Conservation (phyloP, 495 filamentous ascomycete species). For the Amphirosellinia nigrospora region DNA sequence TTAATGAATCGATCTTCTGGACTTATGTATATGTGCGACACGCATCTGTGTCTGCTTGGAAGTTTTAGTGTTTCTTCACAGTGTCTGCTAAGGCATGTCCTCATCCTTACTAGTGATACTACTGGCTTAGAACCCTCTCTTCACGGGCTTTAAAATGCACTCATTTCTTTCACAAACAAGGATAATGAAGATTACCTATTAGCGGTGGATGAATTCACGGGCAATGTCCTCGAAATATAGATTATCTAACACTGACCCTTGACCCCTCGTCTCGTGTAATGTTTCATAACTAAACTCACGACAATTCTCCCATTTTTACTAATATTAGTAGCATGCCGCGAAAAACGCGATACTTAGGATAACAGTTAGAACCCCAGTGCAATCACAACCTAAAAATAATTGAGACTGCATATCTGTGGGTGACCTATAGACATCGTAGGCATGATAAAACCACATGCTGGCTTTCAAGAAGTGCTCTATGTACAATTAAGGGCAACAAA, state of each 20-base stretch:
- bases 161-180: not conserved
- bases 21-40: not conserved
- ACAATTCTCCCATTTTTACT: not conserved
- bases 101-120: not conserved
- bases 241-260: not conserved
- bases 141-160: not conserved
- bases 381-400: not conserved
- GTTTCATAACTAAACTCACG: not conserved
- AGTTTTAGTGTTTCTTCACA: not conserved
- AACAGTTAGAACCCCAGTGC: not conserved
- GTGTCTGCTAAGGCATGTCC: not conserved
- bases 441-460: not conserved
- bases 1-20: not conserved
- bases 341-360: not conserved
- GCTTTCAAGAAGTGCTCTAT: not conserved
- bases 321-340: not conserved
- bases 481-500: not conserved
- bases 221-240: not conserved
- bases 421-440: not conserved
- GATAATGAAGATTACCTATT: not conserved
- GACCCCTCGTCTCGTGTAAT: not conserved
- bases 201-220: not conserved
- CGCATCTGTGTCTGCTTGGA: no score
- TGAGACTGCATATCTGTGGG: not conserved
- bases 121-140: not conserved